Percentiles rank a stretch among this genome's conserved stretches.
Evolutionary conservation across 78 protist genomes (phyloP).

Genomic region (Dictyostelium intermedium): DNA sequence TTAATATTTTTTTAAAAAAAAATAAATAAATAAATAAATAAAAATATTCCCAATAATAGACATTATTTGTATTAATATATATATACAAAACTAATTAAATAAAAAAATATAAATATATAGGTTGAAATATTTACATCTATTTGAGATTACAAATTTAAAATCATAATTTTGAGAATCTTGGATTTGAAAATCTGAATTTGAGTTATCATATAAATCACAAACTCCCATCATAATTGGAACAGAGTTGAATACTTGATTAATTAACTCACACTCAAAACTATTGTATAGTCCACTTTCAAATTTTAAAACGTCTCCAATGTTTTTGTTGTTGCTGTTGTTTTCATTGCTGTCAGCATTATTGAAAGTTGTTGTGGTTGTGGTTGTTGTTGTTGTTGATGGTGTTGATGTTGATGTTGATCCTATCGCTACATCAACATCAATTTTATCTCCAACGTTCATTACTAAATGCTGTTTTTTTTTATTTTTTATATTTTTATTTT

Average conservation of each 20-base stretch:
- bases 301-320: neutral
- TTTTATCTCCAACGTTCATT: neutral
- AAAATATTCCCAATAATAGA: too few species aligned
- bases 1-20: too few species aligned
- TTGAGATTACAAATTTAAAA: conserved; percentile 21
- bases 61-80: too few species aligned
- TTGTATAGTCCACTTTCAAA: neutral
- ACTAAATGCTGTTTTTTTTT: too few species aligned
- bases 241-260: neutral
- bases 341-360: neutral
- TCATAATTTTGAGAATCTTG: neutral
- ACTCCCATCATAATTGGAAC: conserved; percentile 33
- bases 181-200: neutral
- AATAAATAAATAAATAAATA: too few species aligned
- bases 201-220: neutral
- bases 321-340: neutral
- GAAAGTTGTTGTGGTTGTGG: neutral
- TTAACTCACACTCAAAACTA: neutral
- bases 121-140: neutral
- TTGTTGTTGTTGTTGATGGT: neutral
- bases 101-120: too few species aligned
- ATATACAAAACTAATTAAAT: too few species aligned
- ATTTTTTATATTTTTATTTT: neutral
- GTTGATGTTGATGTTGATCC: neutral
- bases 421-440: neutral